Conservation (phyloP, 2,329 filamentous ascomycete genomes). For the Nemania diffusa region DNA sequence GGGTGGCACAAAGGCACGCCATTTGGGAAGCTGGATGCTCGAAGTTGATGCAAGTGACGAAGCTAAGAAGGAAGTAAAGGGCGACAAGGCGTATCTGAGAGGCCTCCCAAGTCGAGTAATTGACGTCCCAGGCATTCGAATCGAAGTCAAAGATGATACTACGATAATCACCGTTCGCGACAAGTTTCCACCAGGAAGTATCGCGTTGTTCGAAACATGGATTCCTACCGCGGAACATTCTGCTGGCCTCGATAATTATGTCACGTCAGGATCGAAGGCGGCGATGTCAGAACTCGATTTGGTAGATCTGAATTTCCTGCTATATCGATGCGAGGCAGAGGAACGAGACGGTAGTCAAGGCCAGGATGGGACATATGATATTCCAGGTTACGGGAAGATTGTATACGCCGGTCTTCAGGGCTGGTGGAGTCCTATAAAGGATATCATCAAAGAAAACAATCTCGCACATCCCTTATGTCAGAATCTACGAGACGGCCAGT, state of each 20-base stretch:
- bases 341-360: constrained; percentile 82
- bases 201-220: constrained; percentile 95
- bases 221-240: constrained; percentile 89
- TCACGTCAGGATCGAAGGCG: constrained; percentile 81
- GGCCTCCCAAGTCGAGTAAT: constrained; percentile 87
- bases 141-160: constrained; percentile 77
- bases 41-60: constrained; percentile 84
- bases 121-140: constrained; percentile 76
- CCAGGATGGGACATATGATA: constrained; percentile 85
- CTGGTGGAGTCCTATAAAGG: constrained; percentile 93
- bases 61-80: constrained; percentile 70
- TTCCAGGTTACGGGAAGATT: constrained; percentile 84
- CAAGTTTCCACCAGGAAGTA: constrained; percentile 90
- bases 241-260: constrained; percentile 83
- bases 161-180: constrained; percentile 84
- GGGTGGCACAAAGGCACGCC: constrained; percentile 83
- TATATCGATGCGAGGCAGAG: constrained; percentile 93
- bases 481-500: constrained; percentile 89
- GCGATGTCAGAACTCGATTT: constrained; percentile 81
- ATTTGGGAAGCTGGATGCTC: constrained; percentile 90
- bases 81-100: constrained; percentile 76
- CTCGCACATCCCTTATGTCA: constrained; percentile 93
- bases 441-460: constrained; percentile 88
- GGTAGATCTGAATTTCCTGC: constrained; percentile 87
- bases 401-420: constrained; percentile 98